phyloP scores from a whole-genome alignment of 148 eudicot genomes.

The Vaccinium darrowii region DNA sequence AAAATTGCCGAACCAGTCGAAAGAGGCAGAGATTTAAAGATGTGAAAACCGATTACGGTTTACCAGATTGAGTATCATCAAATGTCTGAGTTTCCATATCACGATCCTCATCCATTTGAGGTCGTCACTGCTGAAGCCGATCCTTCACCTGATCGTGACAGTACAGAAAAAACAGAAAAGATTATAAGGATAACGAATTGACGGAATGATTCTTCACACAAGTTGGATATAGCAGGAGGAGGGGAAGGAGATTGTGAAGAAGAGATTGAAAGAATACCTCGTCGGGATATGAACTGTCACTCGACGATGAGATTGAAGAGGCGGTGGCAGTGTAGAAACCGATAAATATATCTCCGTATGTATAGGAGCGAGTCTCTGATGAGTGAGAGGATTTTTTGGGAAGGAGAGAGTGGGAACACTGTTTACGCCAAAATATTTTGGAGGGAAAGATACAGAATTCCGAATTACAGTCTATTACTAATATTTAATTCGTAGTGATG shows the following conservation, averaged over 20 bases:
- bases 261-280: neutral
- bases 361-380: too few species aligned
- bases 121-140: neutral
- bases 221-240: neutral
- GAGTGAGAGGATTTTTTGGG: too few species aligned
- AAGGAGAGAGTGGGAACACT: too few species aligned
- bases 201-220: neutral
- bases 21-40: neutral
- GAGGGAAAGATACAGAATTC: too few species aligned
- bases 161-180: neutral
- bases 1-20: neutral
- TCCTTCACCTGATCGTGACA: neutral
- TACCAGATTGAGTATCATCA: slow-evolving; percentile 10
- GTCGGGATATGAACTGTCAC: neutral
- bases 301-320: neutral
- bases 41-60: neutral
- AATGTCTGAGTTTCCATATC: neutral
- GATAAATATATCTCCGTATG: too few species aligned
- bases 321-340: too few species aligned
- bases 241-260: neutral
- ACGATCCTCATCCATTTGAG: slow-evolving; percentile 14
- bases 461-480: too few species aligned
- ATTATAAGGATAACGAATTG: neutral
- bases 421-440: too few species aligned
- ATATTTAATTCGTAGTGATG: too few species aligned